Evolutionary conservation across 2,329 filamentous ascomycete species (phyloP).

Genomic region (Intubia oerlemansii): DNA sequence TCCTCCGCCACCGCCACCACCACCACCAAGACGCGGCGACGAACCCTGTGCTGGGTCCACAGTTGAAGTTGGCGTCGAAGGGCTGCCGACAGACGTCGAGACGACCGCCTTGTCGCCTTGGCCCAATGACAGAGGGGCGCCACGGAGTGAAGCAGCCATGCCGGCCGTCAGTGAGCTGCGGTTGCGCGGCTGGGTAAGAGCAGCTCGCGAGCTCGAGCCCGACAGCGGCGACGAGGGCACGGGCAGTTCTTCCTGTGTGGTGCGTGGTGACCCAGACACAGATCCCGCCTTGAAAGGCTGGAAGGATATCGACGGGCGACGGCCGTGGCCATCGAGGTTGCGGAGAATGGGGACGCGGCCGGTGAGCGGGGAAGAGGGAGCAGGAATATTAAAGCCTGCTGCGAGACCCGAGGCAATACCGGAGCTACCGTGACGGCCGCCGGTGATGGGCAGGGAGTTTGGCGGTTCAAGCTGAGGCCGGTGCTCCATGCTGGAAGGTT

Average conservation of each 20-base stretch:
- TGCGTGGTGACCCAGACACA: constrained; percentile 63
- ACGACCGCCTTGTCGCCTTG: constrained; percentile 11
- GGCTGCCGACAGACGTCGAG: constrained; percentile 13
- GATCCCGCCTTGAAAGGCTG: constrained; percentile 94
- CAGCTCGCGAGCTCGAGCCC: constrained; percentile 23
- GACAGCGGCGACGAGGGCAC: constrained; percentile 28
- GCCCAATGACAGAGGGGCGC: constrained; percentile 32
- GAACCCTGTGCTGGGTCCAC: constrained; percentile 39
- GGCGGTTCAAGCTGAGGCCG: constrained; percentile 15
- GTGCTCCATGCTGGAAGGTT: constrained; percentile 19
- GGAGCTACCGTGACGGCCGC: constrained; percentile 6
- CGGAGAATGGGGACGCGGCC: constrained; percentile 16
- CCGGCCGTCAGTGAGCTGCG: constrained; percentile 53
- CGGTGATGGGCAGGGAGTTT: constrained; percentile 30
- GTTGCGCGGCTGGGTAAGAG: constrained; percentile 38
- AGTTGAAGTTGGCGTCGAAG: not conserved
- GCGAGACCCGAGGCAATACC: too few species aligned
- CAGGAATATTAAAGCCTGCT: not conserved
- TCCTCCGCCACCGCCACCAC: not conserved
- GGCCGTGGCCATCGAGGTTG: constrained; percentile 29
- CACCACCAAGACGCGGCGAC: constrained; percentile 48
- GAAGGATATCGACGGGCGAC: constrained; percentile 72
- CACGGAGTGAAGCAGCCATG: constrained; percentile 52
- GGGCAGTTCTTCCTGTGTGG: constrained; percentile 25
- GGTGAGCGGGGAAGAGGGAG: constrained; percentile 7